A percentile compares a stretch with the other conserved stretches of the same genome.
Evolutionary conservation across 2,329 filamentous ascomycete species (phyloP).

Genomic region (Phoma herbarum): DNA sequence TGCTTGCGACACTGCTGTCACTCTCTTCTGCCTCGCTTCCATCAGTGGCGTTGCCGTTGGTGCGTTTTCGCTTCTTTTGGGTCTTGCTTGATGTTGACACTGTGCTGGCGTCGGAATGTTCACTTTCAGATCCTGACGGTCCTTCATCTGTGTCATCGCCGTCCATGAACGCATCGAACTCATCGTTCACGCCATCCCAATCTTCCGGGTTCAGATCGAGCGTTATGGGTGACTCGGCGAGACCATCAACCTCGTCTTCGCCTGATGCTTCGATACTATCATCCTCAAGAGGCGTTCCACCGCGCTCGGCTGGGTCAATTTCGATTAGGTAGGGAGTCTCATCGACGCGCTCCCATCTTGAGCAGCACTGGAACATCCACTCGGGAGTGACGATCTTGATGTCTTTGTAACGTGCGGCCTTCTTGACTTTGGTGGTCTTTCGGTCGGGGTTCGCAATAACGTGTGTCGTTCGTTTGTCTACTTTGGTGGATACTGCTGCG

Average conservation of each 20-base stretch:
- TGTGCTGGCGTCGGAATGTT: constrained; percentile 43
- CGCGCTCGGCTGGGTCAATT: constrained; percentile 72
- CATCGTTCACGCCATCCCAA: constrained; percentile 68
- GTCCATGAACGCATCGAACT: constrained; percentile 77
- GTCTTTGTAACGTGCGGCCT: constrained; percentile 78
- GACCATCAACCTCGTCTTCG: constrained; percentile 47
- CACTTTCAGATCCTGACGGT: constrained; percentile 46
- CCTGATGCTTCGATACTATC: constrained; percentile 54
- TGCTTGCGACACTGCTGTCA: constrained; percentile 48
- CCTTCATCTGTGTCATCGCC: constrained; percentile 49
- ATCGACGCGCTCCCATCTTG: constrained; percentile 81
- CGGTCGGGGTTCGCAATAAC: constrained; percentile 75
- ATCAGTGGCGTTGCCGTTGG: constrained; percentile 39
- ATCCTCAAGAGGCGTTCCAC: constrained; percentile 50
- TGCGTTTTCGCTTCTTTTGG: constrained; percentile 50
- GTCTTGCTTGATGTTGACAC: constrained; percentile 33
- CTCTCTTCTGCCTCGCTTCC: constrained; percentile 53
- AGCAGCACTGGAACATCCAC: constrained; percentile 87
- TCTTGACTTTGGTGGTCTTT: constrained; percentile 88
- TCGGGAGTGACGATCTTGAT: constrained; percentile 92
- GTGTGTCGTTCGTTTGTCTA: constrained; percentile 68
- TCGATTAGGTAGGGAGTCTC: constrained; percentile 81
- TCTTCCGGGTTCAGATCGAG: constrained; percentile 44
- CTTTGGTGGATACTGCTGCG: constrained; percentile 69
- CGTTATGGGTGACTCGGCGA: constrained; percentile 34